Base-by-base conservation (phyloP, 2,329 filamentous ascomycete species). In the Clonostachys chloroleuca region DNA sequence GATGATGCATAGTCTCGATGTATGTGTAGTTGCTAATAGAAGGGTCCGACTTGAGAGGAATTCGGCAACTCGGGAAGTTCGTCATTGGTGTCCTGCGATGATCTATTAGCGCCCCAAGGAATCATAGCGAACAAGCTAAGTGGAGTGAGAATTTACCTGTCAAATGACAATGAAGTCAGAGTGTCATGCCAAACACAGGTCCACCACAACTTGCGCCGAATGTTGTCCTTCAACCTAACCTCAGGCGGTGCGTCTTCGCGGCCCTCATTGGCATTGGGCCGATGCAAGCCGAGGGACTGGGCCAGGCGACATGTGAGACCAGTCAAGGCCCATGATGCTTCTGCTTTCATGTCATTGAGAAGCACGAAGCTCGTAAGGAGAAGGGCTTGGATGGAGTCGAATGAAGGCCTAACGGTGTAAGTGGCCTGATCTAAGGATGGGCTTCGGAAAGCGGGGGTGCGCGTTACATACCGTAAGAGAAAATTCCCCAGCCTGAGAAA, bases 311-410 rank as follows among this genome's bases (percentile, higher is more conserved):
- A 84, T 0, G 81, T 84, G 41, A 85, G 72, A 1, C 81, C 82
- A 44, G 83, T 73, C 46, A 86, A 60, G 0, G 81, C 81, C 82
- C 82, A 86, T 0, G 82, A 84, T 0, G 80, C 82, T 56, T 86
- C 82, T 2, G 82, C 81, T 56, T 85, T 85, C 82, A 86, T 86
- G 49, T 86, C 82, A 53, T 86, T 86, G 24, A 84, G 66, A 3
- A 86, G 67, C 3, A 83, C 81, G 51, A 85, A 84, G 33, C 80
- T 76, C 5, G 80, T 80, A 40, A 86, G 72, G 2, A 86, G 66
- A 39, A 86, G 64, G 1, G 81, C 81, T 58, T 86, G 82, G 24
- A 86, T 81, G 5, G 81, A 83, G 58, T 86, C 81, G 37, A 85
- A 73, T 0, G 83, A 84, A 3, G 82, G 82, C 34, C 78, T 80